A percentile compares a stretch with the other conserved stretches of the same genome.
These are phyloP conservation scores for Kuraishia borneana DNA, from an alignment of 805 yeast species.

Conservation along the genomic window DNA sequence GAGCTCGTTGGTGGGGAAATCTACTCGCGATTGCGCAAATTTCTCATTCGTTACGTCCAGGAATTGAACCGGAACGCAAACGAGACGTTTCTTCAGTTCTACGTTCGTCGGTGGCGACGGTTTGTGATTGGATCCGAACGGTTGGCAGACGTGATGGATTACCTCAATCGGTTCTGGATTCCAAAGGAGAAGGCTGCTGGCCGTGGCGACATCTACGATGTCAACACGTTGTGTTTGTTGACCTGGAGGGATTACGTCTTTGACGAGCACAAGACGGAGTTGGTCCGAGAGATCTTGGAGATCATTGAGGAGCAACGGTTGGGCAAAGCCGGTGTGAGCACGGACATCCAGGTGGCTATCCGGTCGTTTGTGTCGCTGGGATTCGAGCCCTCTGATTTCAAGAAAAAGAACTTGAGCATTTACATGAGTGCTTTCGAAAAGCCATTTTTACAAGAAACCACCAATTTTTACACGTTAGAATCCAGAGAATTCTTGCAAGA, in stretches of 20 bases:
- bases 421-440: conserved; percentile 74
- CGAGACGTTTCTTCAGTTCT: conserved; percentile 70
- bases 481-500: conserved; percentile 52
- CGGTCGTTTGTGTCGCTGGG: conserved; percentile 85
- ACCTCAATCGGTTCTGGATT: conserved; percentile 96
- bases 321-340: conserved; percentile 61
- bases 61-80: conserved; percentile 36
- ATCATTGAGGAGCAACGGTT: conserved; percentile 72
- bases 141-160: conserved; percentile 87
- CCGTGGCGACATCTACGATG: conserved; percentile 79
- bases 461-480: conserved; percentile 56
- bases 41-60: conserved; percentile 49
- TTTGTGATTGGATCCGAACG: conserved; percentile 87
- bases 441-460: conserved; percentile 62
- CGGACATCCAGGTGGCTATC: conserved; percentile 60
- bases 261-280: conserved; percentile 42
- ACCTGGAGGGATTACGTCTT: conserved; percentile 86
- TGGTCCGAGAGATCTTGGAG: conserved; percentile 63
- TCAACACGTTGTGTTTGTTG: conserved; percentile 75
- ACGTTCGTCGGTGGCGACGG: conserved; percentile 82
- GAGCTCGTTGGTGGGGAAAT: conserved; percentile 80
- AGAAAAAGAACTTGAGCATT: conserved; percentile 71
- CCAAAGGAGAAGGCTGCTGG: conserved; percentile 93
- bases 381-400: conserved; percentile 81
- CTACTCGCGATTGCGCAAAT: conserved; percentile 58